phyloP scores from a whole-genome alignment of 1,284 basidiomycete genomes.

The Cryptococcus floricola region DNA sequence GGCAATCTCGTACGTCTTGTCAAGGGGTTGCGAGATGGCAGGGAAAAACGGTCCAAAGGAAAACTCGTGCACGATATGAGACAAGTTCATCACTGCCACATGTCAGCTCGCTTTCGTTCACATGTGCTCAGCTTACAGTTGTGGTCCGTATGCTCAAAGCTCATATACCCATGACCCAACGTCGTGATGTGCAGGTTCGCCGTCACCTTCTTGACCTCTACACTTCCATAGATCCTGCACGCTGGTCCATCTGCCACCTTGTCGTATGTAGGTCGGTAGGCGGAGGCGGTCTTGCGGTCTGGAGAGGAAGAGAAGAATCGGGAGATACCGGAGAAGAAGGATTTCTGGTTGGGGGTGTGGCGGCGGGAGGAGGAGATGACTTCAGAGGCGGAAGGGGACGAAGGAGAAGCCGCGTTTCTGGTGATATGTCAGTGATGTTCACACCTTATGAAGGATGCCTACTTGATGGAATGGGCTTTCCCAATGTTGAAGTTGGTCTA shows the following conservation, averaged over 20 bases:
- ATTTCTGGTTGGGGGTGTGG: constrained; percentile 38
- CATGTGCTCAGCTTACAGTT: constrained; percentile 52
- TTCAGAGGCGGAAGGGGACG: constrained; percentile 34
- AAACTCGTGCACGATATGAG: constrained; percentile 93
- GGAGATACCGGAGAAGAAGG: constrained; percentile 36
- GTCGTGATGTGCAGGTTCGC: constrained; percentile 88
- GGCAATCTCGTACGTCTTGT: constrained; percentile 81
- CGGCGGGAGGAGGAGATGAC: constrained; percentile 39
- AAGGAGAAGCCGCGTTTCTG: constrained; percentile 12
- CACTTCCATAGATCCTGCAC: constrained; percentile 79
- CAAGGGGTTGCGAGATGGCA: constrained; percentile 89
- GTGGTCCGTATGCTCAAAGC: constrained; percentile 82
- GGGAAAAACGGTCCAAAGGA: constrained; percentile 97
- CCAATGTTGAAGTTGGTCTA: constrained; percentile 78
- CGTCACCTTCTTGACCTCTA: constrained; percentile 85
- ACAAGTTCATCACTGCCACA: constrained; percentile 82
- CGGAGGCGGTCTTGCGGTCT: constrained; percentile 16
- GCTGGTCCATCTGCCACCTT: constrained; percentile 64
- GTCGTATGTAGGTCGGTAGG: constrained; percentile 68
- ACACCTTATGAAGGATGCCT: constrained; percentile 25
- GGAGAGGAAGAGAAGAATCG: constrained; percentile 36
- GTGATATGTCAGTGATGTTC: background rate
- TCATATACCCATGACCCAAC: constrained; percentile 88
- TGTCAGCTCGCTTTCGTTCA: constrained; percentile 1
- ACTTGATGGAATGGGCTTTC: constrained; percentile 71